Conservation (phyloP, 2,329 filamentous ascomycete species). For the Colletotrichum endophyticum region DNA sequence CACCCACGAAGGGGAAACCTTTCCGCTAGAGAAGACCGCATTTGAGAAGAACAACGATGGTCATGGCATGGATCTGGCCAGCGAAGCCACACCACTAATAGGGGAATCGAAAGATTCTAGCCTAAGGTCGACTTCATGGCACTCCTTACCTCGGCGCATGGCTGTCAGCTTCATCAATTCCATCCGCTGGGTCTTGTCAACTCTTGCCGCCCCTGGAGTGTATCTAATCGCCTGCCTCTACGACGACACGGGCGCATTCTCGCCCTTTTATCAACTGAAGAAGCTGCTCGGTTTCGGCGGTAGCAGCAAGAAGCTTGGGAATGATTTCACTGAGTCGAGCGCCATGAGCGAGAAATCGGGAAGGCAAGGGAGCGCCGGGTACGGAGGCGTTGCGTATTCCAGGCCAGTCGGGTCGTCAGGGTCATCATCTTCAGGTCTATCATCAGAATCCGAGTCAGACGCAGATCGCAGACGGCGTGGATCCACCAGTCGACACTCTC, state of each 20-base stretch:
- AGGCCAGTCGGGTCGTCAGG: constrained; percentile 41
- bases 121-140: constrained; percentile 52
- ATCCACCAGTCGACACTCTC: constrained; percentile 53
- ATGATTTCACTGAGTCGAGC: constrained; percentile 31
- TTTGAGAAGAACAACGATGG: constrained; percentile 5
- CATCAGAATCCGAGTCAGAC: constrained; percentile 76
- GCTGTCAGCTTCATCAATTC: constrained; percentile 76
- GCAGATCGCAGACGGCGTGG: constrained; percentile 37
- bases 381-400: constrained; percentile 19
- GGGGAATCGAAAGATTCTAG: constrained; percentile 24
- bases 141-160: constrained; percentile 69
- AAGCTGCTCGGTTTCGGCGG: constrained; percentile 61
- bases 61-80: constrained; percentile 32
- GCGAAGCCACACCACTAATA: constrained; percentile 75
- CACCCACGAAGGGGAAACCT: constrained; percentile 34
- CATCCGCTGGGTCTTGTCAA: constrained; percentile 78
- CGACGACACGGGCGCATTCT: constrained; percentile 79
- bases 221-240: constrained; percentile 86
- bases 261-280: constrained; percentile 75
- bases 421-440: constrained; percentile 67
- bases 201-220: constrained; percentile 78
- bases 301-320: constrained; percentile 53
- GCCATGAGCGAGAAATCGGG: constrained; percentile 33
- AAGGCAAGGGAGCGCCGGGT: constrained; percentile 14
- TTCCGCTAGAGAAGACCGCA: constrained; percentile 18